Percentiles rank a stretch among this genome's conserved stretches.
Conservation (phyloP, 139 green algal species). For the Tetradesmus lagerheimii region DNA sequence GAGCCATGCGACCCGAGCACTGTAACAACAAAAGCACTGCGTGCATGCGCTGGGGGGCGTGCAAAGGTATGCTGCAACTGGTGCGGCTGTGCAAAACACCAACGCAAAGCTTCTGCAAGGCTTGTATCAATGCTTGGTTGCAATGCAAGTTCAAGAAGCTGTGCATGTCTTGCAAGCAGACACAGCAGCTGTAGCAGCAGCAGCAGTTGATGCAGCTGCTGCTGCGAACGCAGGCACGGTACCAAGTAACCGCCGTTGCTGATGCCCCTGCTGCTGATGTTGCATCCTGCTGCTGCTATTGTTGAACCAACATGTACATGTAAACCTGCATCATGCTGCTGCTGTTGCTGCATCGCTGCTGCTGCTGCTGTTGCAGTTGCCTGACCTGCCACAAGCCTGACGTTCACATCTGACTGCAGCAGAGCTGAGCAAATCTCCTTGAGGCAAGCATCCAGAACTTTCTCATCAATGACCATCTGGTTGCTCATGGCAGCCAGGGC, state of each 20-base stretch:
- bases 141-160: no score
- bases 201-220: neutral
- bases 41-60: no score
- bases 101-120: no score
- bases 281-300: neutral
- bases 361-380: neutral
- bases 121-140: no score
- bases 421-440: conserved; percentile 97
- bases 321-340: neutral
- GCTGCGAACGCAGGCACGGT: neutral
- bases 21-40: no score
- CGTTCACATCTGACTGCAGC: conserved; percentile 64
- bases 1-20: no score
- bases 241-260: neutral
- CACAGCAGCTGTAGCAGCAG: no score
- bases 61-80: no score
- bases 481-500: conserved; percentile 86
- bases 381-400: conserved; percentile 53
- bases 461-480: conserved; percentile 91
- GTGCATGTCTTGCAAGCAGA: no score
- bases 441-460: conserved; percentile 90
- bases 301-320: neutral
- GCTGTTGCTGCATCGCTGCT: neutral
- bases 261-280: neutral
- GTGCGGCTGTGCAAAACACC: no score